Conservation (phyloP, 208 protist species). For the Trichomonas tenax region DNA sequence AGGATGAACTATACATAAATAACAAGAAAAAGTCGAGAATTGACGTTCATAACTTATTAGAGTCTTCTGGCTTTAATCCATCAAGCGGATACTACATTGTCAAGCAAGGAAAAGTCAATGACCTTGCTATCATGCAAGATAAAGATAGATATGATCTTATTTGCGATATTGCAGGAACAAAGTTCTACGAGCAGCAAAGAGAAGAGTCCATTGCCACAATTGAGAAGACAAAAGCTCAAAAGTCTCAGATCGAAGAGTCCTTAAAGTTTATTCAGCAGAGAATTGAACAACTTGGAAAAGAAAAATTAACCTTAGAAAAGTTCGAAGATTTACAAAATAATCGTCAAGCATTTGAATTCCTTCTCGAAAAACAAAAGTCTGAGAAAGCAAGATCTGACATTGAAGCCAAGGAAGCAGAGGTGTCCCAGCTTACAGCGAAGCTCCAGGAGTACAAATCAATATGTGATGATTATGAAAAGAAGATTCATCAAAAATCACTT, state of each 20-base stretch:
- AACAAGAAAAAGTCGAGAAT: not conserved
- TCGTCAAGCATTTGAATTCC: not conserved
- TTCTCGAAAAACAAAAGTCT: not conserved
- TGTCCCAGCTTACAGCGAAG: not conserved
- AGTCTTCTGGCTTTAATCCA: not conserved
- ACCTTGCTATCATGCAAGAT: not conserved
- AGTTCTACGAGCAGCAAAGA: not conserved
- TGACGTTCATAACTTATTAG: not conserved
- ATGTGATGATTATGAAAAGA: not conserved
- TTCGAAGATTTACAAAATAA: not conserved
- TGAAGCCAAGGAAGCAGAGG: not conserved
- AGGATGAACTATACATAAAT: not conserved
- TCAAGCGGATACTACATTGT: not conserved
- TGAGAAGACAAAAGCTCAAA: not conserved
- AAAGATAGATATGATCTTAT: not conserved
- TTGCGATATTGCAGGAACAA: not conserved
- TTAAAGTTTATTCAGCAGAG: not conserved
- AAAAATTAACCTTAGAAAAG: not conserved
- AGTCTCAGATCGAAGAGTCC: not conserved
- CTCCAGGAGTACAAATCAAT: not conserved
- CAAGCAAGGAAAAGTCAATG: not conserved
- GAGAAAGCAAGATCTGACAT: not conserved
- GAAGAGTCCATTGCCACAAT: not conserved
- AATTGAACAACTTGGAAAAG: not conserved
- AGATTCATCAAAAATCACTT: not conserved